Percentiles rank a stretch among this genome's conserved stretches.
These are phyloP conservation scores for Syzygium aqueum DNA, from an alignment of 345 rosid species.

Conservation along the genomic window DNA sequence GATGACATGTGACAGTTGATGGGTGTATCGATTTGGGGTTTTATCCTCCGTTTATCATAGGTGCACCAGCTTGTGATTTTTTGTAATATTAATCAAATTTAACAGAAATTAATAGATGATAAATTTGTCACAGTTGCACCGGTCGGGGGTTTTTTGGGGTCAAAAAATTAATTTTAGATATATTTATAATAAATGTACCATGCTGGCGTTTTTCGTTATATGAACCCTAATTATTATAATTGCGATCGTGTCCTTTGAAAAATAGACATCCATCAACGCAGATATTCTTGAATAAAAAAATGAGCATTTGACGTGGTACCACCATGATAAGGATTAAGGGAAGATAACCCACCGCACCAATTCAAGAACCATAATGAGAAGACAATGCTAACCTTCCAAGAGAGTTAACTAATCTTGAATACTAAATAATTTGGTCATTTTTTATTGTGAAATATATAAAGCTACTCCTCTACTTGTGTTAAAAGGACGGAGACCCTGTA, in stretches of 20 bases:
- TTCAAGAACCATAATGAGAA: neutral
- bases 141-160: too few relatives aligned
- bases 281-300: neutral
- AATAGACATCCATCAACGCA: neutral
- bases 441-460: neutral
- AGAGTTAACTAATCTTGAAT: neutral
- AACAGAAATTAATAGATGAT: too few relatives aligned
- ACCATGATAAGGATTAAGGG: neutral
- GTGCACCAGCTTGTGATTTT: too few relatives aligned
- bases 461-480: neutral
- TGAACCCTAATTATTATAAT: neutral
- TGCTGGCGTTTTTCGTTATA: too few relatives aligned
- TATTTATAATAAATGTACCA: too few relatives aligned
- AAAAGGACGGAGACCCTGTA: neutral
- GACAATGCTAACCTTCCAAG: neutral
- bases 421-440: neutral
- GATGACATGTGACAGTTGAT: too few relatives aligned
- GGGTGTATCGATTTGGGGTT: too few relatives aligned
- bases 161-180: too few relatives aligned
- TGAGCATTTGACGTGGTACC: neutral
- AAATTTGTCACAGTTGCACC: too few relatives aligned
- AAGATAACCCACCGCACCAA: neutral
- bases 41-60: too few relatives aligned
- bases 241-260: neutral
- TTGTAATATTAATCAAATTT: too few relatives aligned